These are phyloP conservation scores for Aspergillus sp. DNA, from an alignment of 2,329 filamentous ascomycete genomes.

Conservation along the genomic window DNA sequence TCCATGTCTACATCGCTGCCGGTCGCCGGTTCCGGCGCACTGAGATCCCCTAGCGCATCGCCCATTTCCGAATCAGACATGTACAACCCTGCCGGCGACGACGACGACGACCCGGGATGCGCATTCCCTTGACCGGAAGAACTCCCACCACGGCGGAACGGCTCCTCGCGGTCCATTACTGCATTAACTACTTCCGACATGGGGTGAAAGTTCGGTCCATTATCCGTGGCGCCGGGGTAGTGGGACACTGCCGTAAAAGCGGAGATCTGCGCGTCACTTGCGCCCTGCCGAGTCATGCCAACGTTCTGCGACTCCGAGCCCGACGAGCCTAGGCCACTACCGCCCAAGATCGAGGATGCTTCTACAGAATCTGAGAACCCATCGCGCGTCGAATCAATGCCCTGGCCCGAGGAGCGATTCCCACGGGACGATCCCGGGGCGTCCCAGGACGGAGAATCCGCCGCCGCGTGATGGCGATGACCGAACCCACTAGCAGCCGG, in stretches of 20 bases:
- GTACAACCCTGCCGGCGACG: conserved; percentile 12
- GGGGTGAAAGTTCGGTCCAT: conserved; percentile 11
- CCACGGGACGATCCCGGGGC: not conserved
- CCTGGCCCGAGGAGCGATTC: not conserved
- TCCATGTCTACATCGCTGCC: conserved; percentile 11
- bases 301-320: not conserved
- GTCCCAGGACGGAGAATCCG: not conserved
- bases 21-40: conserved; percentile 9
- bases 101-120: conserved; percentile 3
- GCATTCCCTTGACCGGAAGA: not conserved
- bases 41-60: conserved; percentile 13
- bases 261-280: conserved; percentile 15
- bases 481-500: not conserved
- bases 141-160: conserved; percentile 2
- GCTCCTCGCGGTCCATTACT: conserved; percentile 11
- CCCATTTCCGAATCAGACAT: conserved; percentile 17
- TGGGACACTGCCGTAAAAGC: conserved; percentile 22
- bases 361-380: not conserved
- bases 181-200: conserved; percentile 22
- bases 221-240: conserved; percentile 14
- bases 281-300: conserved; percentile 1
- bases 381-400: not conserved
- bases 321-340: not conserved
- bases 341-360: not conserved
- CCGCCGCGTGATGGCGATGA: not conserved